A percentile compares a stretch with the other conserved stretches of the same genome.
These are phyloP conservation scores for Ogataea pilisensis DNA, from an alignment of 805 yeast species.

Conservation along the genomic window DNA sequence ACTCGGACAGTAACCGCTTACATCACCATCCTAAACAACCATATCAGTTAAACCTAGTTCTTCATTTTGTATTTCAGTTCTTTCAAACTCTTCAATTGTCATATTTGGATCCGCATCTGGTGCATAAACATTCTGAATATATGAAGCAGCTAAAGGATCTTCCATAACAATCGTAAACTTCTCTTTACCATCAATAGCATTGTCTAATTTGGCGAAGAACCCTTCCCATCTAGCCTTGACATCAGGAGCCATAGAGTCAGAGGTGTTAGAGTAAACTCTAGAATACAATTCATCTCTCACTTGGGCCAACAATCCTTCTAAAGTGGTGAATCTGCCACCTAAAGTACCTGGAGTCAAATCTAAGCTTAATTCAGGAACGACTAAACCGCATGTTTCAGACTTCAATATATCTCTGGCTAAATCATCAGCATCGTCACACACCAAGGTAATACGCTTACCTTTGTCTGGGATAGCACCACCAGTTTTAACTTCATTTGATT, in stretches of 20 bases:
- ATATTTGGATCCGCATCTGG: conserved; percentile 98
- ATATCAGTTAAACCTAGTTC: conserved; percentile 75
- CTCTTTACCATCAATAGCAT: conserved; percentile 76
- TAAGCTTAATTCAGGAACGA: conserved; percentile 80
- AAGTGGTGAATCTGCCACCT: conserved; percentile 96
- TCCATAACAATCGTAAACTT: conserved; percentile 84
- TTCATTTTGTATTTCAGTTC: conserved; percentile 87
- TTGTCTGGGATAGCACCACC: conserved; percentile 93
- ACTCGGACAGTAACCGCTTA: too few relatives aligned
- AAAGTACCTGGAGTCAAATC: conserved; percentile 95
- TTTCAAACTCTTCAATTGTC: conserved; percentile 84
- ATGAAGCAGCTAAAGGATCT: conserved; percentile 93
- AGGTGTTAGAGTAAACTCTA: conserved; percentile 78
- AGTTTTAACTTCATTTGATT: conserved; percentile 95
- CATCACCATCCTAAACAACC: conserved; percentile 15
- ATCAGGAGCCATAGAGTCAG: conserved; percentile 84
- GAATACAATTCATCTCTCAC: conserved; percentile 85
- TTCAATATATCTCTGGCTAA: conserved; percentile 90
- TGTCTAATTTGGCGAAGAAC: conserved; percentile 69
- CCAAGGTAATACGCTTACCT: conserved; percentile 71
- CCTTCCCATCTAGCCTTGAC: conserved; percentile 78
- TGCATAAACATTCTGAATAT: conserved; percentile 97
- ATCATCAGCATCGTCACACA: conserved; percentile 86
- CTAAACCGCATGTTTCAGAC: conserved; percentile 87
- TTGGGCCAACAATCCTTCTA: conserved; percentile 88